These are phyloP conservation scores for Rubus idaeus DNA, from an alignment of 306 rosid genomes.

Conservation along the genomic window DNA sequence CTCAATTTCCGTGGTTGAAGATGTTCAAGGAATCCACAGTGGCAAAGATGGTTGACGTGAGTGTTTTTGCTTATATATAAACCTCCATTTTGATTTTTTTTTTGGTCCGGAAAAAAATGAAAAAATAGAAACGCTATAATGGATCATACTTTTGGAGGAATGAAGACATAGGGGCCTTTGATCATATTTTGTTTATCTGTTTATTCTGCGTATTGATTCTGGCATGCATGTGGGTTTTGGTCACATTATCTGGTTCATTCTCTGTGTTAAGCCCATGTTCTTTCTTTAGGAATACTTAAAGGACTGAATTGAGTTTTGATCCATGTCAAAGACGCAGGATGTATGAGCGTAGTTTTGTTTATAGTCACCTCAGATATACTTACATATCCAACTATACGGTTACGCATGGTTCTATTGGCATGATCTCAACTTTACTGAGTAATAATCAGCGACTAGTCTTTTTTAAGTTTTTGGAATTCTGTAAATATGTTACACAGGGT, in stretches of 20 bases:
- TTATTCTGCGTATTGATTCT: background rate
- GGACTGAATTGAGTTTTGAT: background rate
- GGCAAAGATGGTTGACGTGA: constrained; percentile 61
- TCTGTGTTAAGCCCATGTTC: background rate
- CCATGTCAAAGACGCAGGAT: background rate
- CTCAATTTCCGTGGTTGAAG: constrained; percentile 85
- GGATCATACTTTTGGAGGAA: background rate
- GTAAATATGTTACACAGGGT: background rate
- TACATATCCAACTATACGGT: no score
- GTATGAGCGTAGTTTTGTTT: no score
- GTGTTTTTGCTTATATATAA: constrained; percentile 24
- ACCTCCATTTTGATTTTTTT: no score
- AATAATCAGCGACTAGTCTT: background rate
- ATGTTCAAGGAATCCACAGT: constrained; percentile 62
- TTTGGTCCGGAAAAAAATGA: no score
- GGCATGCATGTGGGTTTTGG: constrained; percentile 13
- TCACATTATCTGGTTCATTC: background rate
- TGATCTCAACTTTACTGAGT: background rate
- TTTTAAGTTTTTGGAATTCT: background rate
- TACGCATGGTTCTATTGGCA: background rate
- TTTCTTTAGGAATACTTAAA: background rate
- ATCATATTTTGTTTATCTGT: background rate
- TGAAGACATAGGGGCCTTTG: background rate
- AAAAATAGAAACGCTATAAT: no score
- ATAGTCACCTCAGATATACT: no score